Conservation (phyloP, 78 protist genomes). For the Polysphondylium violaceum region DNA sequence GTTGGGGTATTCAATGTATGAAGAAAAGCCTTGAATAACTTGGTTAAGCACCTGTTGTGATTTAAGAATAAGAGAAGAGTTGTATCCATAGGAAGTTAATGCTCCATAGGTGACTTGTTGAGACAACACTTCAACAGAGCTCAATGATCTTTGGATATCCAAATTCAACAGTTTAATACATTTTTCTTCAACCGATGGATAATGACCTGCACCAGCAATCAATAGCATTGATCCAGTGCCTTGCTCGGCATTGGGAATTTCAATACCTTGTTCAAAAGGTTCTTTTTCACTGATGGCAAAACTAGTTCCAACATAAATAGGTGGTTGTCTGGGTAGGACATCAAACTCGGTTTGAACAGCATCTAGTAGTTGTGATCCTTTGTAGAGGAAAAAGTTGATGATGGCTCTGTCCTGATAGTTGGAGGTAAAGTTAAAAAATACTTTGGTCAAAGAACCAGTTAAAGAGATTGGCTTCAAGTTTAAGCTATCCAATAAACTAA, state of each 20-base stretch:
- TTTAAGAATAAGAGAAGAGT: conserved; percentile 19
- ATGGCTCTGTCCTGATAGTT: background rate
- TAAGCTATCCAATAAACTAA: background rate
- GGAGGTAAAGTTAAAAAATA: conserved; percentile 7
- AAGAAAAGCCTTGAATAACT: background rate
- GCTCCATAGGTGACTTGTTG: conserved; percentile 74
- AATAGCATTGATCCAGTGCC: conserved; percentile 36
- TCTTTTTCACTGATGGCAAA: conserved; percentile 7
- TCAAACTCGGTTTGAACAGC: background rate
- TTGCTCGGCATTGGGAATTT: conserved; percentile 24
- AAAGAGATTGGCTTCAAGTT: background rate
- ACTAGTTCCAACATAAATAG: conserved; percentile 55
- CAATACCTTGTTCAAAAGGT: background rate
- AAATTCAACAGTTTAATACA: conserved; percentile 4
- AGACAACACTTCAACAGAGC: conserved; percentile 50
- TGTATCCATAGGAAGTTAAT: conserved; percentile 28
- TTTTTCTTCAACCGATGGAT: conserved; percentile 45
- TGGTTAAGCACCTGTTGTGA: conserved; percentile 26
- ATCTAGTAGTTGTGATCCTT: conserved; percentile 4
- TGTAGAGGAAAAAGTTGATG: conserved; percentile 11
- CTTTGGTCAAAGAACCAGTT: background rate
- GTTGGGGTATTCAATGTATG: no score
- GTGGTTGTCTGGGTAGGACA: conserved; percentile 29
- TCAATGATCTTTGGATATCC: conserved; percentile 7
- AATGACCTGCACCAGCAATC: conserved; percentile 46